phyloP scores from a whole-genome alignment of 2,329 filamentous ascomycete genomes.

The Fusarium oxysporum region DNA sequence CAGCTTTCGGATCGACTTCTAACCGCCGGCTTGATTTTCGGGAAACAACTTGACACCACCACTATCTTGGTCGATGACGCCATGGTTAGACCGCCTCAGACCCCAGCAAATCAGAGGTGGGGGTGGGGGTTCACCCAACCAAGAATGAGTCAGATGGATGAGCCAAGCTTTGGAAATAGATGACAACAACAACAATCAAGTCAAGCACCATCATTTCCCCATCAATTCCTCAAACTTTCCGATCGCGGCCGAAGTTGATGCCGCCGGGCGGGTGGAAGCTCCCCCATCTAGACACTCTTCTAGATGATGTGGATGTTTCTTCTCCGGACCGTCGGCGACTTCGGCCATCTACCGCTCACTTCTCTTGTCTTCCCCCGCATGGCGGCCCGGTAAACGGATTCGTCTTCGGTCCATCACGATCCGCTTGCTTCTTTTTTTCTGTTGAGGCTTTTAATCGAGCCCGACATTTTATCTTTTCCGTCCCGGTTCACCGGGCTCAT shows the following conservation, averaged over 20 bases:
- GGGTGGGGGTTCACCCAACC: slow-evolving; percentile 22
- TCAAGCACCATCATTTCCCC: slow-evolving; percentile 6
- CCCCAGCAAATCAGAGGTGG: slow-evolving; percentile 30
- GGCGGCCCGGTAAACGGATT: slow-evolving; percentile 16
- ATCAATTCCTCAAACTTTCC: slow-evolving; percentile 25
- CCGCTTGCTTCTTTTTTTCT: slow-evolving; percentile 9
- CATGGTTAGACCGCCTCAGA: slow-evolving; percentile 25
- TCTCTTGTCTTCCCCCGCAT: slow-evolving; percentile 27
- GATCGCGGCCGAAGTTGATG: slow-evolving; percentile 28
- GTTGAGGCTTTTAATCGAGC: slow-evolving; percentile 28
- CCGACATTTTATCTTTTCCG: slow-evolving; percentile 14
- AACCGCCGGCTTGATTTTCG: slow-evolving; percentile 26
- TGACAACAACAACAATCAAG: slow-evolving; percentile 36
- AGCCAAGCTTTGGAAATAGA: slow-evolving; percentile 23
- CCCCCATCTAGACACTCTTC: slow-evolving; percentile 5
- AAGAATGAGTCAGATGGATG: slow-evolving; percentile 34
- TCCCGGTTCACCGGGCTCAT: slow-evolving; percentile 5
- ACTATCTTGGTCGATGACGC: slow-evolving; percentile 35
- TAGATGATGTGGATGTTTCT: slow-evolving; percentile 14
- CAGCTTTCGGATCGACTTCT: slow-evolving; percentile 23
- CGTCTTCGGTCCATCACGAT: slow-evolving; percentile 17
- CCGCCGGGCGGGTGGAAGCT: slow-evolving; percentile 33
- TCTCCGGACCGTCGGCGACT: slow-evolving; percentile 25
- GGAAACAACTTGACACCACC: slow-evolving; percentile 21
- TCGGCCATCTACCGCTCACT: slow-evolving; percentile 16